Conservation (phyloP, 106 monocot genomes). For the Xerophyta viscosa region DNA sequence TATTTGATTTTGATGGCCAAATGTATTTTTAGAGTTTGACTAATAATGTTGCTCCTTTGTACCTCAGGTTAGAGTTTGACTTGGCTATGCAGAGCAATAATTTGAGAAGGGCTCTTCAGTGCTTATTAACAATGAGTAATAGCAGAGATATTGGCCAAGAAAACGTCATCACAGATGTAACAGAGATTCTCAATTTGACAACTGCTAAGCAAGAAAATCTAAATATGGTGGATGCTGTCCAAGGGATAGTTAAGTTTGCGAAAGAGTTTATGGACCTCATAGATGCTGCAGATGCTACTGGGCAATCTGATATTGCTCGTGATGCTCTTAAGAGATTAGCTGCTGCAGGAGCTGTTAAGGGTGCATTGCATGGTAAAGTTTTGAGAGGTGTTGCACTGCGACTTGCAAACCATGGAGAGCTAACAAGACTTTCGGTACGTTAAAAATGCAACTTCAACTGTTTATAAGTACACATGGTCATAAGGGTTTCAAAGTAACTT, state of each 20-base stretch:
- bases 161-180: constrained; percentile 50
- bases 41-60: too few species aligned
- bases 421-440: constrained; percentile 89
- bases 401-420: constrained; percentile 96
- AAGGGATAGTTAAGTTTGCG: constrained; percentile 93
- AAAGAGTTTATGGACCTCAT: constrained; percentile 92
- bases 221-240: constrained; percentile 87
- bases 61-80: constrained; percentile 89
- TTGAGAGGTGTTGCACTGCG: constrained; percentile 86
- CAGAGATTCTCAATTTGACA: constrained; percentile 81
- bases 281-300: constrained; percentile 99
- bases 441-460: background rate
- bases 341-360: constrained; percentile 91
- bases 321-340: constrained; percentile 93
- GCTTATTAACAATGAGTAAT: constrained; percentile 96
- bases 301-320: constrained; percentile 86
- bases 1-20: too few species aligned
- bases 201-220: constrained; percentile 88
- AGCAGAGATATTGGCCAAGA: constrained; percentile 85
- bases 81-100: constrained; percentile 98
- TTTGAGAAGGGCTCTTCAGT: constrained; percentile 91
- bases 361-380: constrained; percentile 71
- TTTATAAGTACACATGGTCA: too few species aligned
- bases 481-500: too few species aligned
- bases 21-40: too few species aligned